phyloP scores from a whole-genome alignment of 345 rosid species.

The Heritiera littoralis region DNA sequence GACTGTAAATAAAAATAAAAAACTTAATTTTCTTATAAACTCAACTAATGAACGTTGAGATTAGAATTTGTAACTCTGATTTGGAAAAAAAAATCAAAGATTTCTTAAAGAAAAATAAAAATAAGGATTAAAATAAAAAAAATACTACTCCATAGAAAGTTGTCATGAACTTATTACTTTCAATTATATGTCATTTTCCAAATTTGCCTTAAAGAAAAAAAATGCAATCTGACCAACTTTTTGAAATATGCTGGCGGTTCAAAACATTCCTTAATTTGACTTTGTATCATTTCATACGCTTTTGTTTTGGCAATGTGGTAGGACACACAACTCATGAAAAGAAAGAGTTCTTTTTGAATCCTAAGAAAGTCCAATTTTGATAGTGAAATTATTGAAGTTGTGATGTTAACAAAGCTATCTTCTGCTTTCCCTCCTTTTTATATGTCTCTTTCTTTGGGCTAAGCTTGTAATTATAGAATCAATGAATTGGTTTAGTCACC shows the following conservation, averaged over 20 bases:
- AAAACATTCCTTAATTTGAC: neutral
- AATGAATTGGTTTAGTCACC: conserved; percentile 34
- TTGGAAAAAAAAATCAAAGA: too few species aligned
- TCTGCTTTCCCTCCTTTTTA: neutral
- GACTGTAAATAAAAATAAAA: too few species aligned
- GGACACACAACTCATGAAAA: neutral
- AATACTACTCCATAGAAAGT: too few species aligned
- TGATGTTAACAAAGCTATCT: neutral
- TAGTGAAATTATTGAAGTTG: neutral
- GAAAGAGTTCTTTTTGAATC: neutral
- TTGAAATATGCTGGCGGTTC: conserved; percentile 1
- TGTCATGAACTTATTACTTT: neutral
- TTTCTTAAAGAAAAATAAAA: too few species aligned
- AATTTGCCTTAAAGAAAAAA: neutral
- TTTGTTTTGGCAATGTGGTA: neutral
- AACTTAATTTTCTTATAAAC: too few species aligned
- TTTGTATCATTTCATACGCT: neutral
- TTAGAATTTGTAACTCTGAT: too few species aligned
- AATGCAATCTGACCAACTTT: neutral
- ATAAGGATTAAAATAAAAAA: too few species aligned
- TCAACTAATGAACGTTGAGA: too few species aligned
- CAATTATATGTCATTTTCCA: neutral
- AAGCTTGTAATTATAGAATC: neutral
- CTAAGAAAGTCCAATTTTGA: neutral
- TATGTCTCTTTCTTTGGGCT: neutral